These are phyloP conservation scores for Blastobotrys indianensis DNA, from an alignment of 1,139 yeast genomes.

Conservation along the genomic window DNA sequence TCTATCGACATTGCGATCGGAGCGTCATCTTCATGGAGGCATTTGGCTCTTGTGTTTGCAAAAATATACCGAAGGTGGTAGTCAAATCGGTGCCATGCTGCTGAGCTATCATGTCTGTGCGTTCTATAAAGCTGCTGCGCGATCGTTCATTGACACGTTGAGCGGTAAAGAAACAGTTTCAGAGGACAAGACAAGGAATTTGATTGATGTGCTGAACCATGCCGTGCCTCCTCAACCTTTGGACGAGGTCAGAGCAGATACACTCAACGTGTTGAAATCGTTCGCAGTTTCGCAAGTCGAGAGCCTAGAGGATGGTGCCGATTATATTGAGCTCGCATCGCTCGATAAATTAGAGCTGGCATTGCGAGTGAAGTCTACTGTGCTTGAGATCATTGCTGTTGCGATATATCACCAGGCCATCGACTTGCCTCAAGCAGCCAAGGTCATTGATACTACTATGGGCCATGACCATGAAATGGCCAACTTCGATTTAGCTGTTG, in stretches of 20 bases:
- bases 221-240: slow-evolving; percentile 1
- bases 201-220: slow-evolving; percentile 16
- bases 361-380: slow-evolving; percentile 38
- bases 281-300: slow-evolving; percentile 31
- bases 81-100: slow-evolving; percentile 30
- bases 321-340: slow-evolving; percentile 39
- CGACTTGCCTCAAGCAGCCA: slow-evolving; percentile 31
- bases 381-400: slow-evolving; percentile 41
- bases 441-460: slow-evolving; percentile 34
- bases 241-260: slow-evolving; percentile 12
- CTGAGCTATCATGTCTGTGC: slow-evolving; percentile 23
- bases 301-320: slow-evolving; percentile 41
- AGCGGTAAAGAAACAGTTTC: slow-evolving; percentile 8
- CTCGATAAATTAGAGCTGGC: slow-evolving; percentile 40
- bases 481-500: slow-evolving; percentile 38
- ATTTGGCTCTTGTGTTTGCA: slow-evolving; percentile 22
- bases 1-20: slow-evolving; percentile 26
- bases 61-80: slow-evolving; percentile 17
- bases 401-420: slow-evolving; percentile 33
- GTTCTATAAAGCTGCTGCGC: slow-evolving; percentile 23
- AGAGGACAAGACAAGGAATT: slow-evolving; percentile 1
- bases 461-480: slow-evolving; percentile 28
- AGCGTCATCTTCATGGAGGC: neutral
- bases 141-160: slow-evolving; percentile 16
- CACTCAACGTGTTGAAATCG: slow-evolving; percentile 30